A percentile compares a stretch with the other conserved stretches of the same genome.
These are phyloP conservation scores for Wickerhamia fluorescens DNA, from an alignment of 805 yeast species.

Conservation along the genomic window DNA sequence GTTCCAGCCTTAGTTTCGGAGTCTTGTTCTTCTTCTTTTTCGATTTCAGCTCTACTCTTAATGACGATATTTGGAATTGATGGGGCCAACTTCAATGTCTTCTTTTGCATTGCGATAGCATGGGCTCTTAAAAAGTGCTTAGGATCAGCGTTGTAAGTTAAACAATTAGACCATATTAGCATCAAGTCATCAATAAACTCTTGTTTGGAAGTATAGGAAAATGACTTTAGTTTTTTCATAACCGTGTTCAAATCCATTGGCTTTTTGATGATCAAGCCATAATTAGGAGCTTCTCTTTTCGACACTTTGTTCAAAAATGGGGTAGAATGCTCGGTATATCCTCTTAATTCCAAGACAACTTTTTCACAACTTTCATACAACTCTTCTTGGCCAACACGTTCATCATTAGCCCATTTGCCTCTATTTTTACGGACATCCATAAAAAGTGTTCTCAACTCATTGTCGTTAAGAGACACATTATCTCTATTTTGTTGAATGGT, in stretches of 20 bases:
- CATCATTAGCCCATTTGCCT: conserved; percentile 97
- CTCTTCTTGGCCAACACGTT: conserved; percentile 94
- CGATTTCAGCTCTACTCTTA: conserved; percentile 65
- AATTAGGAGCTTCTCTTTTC: conserved; percentile 96
- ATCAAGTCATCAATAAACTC: conserved; percentile 93
- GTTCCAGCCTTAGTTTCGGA: conserved; percentile 16
- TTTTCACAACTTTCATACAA: conserved; percentile 96
- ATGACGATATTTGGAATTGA: conserved; percentile 84
- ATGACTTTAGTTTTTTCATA: conserved; percentile 75
- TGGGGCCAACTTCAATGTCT: conserved; percentile 67
- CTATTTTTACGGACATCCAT: conserved; percentile 91
- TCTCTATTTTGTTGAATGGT: conserved; percentile 77
- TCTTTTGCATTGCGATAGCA: conserved; percentile 94
- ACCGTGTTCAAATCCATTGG: conserved; percentile 98
- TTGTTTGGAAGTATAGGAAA: conserved; percentile 75
- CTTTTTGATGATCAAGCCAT: conserved; percentile 77
- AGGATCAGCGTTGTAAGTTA: conserved; percentile 91
- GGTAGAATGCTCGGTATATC: conserved; percentile 93
- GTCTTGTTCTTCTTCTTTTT: conserved; percentile 47
- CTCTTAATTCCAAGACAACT: conserved; percentile 82
- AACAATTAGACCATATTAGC: conserved; percentile 93
- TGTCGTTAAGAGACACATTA: conserved; percentile 66
- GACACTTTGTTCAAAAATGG: conserved; percentile 95
- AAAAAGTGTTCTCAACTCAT: conserved; percentile 75
- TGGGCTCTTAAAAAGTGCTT: conserved; percentile 84